A percentile compares a stretch with the other conserved stretches of the same genome.
phyloP scores from a whole-genome alignment of 495 filamentous ascomycete genomes.

The Diplogelasinospora grovesii region DNA sequence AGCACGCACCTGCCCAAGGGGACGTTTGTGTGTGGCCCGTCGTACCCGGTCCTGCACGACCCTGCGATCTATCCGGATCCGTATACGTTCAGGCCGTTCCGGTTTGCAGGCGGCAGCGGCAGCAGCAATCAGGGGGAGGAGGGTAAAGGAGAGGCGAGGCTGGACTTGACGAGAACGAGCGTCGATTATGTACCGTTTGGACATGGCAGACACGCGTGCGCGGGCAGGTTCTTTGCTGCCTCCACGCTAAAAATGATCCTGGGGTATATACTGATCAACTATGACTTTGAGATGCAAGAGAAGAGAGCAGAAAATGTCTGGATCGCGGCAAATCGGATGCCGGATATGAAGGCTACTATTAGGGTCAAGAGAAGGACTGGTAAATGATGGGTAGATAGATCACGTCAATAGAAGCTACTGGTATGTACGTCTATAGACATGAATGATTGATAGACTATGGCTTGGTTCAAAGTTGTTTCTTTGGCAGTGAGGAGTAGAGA shows the following conservation, averaged over 20 bases:
- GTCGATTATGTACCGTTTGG: conserved; percentile 32
- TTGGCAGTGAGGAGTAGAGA: too few relatives aligned
- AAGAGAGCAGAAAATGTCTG: too few relatives aligned
- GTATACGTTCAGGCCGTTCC: conserved; percentile 19
- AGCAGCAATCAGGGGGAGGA: conserved; percentile 9
- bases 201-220: conserved; percentile 38
- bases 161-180: too few relatives aligned
- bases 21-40: conserved; percentile 9
- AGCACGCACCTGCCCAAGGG: conserved; percentile 18
- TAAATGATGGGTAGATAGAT: too few relatives aligned
- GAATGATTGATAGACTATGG: too few relatives aligned
- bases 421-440: too few relatives aligned
- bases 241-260: conserved; percentile 37
- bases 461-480: too few relatives aligned
- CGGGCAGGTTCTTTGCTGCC: conserved; percentile 37
- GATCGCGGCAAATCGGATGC: too few relatives aligned
- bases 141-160: too few relatives aligned
- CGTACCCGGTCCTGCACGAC: conserved; percentile 19
- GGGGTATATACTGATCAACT: conserved; percentile 28
- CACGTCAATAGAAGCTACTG: too few relatives aligned
- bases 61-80: conserved; percentile 14
- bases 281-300: conserved; percentile 38
- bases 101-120: conserved; percentile 14
- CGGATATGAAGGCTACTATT: too few relatives aligned
- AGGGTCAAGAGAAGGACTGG: too few relatives aligned